Base-by-base conservation (phyloP, 2,329 filamentous ascomycete genomes). In the Botryotinia globosa region DNA sequence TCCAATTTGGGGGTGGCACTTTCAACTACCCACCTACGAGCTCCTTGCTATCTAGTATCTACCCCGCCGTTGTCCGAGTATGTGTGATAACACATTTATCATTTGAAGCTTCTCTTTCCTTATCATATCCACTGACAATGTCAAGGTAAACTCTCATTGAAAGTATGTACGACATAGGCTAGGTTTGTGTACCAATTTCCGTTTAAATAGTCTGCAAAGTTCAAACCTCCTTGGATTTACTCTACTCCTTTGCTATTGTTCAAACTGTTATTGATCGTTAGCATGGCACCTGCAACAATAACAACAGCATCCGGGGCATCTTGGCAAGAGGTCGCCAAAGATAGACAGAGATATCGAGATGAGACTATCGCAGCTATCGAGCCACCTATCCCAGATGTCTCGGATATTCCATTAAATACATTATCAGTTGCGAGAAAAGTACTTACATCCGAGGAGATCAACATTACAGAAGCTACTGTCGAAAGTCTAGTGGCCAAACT, bases 401-500 rank as follows among this genome's bases (percentile, higher is more conserved):
- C 77, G 32, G 76, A 82, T 1, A 77, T 85, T 6, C 83, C 84
- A 14, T 76, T 81, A 8, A 84, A 88, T 72, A 85, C 85, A 2
- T 84, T 83, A 3, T 75, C 76, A 4, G 74, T 89, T 8, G 85
- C 87, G 9, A 81, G 81, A 65, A 76, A 84, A 42, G 71, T 86
- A 4, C 83, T 89, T 4, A 82, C 84, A 0, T 72, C 79, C 22
- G 80, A 83, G 56, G 86, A 89, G 74, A 77, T 87, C 44, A 76
- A 82, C 22, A 86, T 89, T 73, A 89, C 87, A 0, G 83, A 85
- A 73, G 82, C 77, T 14, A 77, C 81, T 56, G 79, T 84, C 8
- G 81, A 86, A n/a, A 82, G 84, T 71, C 81, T 89, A 1, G 81
- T 88, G 2, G 76, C 84, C 1, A 75, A 78, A 29, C 81, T 89